Conservation (phyloP, 164 flowering plant genomes). For the Platanus orientalis region DNA sequence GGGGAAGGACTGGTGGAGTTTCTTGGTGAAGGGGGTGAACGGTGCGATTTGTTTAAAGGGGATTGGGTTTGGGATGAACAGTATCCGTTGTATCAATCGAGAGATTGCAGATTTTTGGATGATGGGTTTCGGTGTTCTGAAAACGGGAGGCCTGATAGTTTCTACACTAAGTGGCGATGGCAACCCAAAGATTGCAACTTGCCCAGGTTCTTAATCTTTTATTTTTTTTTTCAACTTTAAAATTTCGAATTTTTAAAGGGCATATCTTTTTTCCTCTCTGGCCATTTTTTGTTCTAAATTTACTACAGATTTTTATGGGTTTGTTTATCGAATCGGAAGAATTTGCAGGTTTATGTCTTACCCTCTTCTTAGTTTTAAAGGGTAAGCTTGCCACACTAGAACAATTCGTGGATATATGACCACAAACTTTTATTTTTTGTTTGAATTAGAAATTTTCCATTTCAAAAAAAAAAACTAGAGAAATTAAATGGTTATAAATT, state of each 20-base stretch:
- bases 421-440: neutral
- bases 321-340: too few species aligned
- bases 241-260: neutral
- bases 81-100: constrained; percentile 67
- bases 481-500: too few species aligned
- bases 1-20: constrained; percentile 22
- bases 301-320: neutral
- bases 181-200: constrained; percentile 83
- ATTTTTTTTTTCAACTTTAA: neutral
- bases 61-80: constrained; percentile 80
- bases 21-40: constrained; percentile 28
- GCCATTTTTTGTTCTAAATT: too few species aligned
- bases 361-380: too few species aligned
- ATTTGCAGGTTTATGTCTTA: too few species aligned
- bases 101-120: constrained; percentile 63
- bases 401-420: too few species aligned
- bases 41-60: constrained; percentile 73
- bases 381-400: too few species aligned
- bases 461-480: too few species aligned
- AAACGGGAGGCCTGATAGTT: constrained; percentile 73
- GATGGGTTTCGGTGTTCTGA: constrained; percentile 74
- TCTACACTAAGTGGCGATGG: constrained; percentile 94
- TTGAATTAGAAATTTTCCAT: neutral
- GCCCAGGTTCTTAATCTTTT: constrained; percentile 56
- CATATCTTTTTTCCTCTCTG: neutral